Percentiles rank a stretch among this genome's conserved stretches.
These are phyloP conservation scores for Chamaecyparis obtusa DNA, from an alignment of 75 land plant species.

Conservation along the genomic window DNA sequence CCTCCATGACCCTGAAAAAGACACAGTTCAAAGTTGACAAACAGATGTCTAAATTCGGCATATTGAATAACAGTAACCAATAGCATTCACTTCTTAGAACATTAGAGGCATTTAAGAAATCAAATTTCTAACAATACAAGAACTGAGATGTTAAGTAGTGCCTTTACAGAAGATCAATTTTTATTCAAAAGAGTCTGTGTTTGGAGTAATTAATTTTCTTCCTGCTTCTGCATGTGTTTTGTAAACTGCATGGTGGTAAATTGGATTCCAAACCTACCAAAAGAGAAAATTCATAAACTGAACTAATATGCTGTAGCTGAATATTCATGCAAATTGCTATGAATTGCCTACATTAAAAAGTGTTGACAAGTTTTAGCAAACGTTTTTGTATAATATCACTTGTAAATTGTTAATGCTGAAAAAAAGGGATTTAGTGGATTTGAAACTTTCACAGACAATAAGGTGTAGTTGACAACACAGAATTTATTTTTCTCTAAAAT, in stretches of 20 bases:
- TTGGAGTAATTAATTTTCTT: background rate
- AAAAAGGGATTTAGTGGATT: too few species aligned
- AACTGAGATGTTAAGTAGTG: background rate
- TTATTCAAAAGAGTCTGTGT: background rate
- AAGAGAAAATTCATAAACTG: background rate
- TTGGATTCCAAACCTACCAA: background rate
- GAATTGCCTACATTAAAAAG: background rate
- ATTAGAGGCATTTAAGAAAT: background rate
- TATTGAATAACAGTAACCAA: background rate
- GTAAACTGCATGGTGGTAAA: background rate
- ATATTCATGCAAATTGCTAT: background rate
- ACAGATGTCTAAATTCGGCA: background rate
- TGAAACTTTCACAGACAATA: too few species aligned
- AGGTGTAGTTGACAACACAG: too few species aligned
- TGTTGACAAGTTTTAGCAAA: background rate
- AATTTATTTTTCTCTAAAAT: too few species aligned
- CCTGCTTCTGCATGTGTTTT: background rate
- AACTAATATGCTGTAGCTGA: background rate
- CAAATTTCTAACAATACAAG: background rate
- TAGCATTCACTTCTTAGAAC: background rate
- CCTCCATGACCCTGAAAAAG: constrained; percentile 7
- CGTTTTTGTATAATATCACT: background rate
- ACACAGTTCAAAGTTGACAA: background rate
- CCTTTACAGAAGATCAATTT: background rate
- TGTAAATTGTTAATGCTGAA: too few species aligned